Base-by-base conservation (phyloP, 495 filamentous ascomycete species). In the Cladorrhinum samala region DNA sequence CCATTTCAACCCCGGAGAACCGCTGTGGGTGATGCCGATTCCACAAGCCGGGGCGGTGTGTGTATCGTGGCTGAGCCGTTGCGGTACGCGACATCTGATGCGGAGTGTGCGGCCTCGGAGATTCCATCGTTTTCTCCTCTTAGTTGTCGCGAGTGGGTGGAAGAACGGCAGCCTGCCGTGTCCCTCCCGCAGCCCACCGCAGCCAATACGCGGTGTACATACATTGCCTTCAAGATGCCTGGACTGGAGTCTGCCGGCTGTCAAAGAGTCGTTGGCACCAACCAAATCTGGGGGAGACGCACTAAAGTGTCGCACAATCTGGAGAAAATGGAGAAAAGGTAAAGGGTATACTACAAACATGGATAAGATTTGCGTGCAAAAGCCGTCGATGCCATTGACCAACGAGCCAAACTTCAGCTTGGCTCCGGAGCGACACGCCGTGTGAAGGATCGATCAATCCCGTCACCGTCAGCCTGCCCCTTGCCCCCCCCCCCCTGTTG, bases 61-160 rank as follows among this genome's bases (percentile, higher is more conserved):
- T 63, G 56, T 55, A 51, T 41, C 54, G 63, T 64, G 65, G 65
- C 65, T 68, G 58, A 65, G 63, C 46, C 33, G 46, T 33, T 41
- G 48, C 25, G 41, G 39, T 45, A 49, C 46, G 14, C 23, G 24
- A 33, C 27, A 30, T 54, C 58, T 56, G 58, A 61, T 62, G 64
- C 58, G n/a, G n/a, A n/a, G n/a, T n/a, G n/a, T n/a, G n/a, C n/a
- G n/a, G 46, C 53, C 36, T 46, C 40, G 52, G 50, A 42, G 36
- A 20, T 48, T 37, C 45, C 45, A 25, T 25, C 13, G 16, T 24
- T 53, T 46, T 49, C 38, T 53, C 21, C 41, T 51, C 18, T 49
- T 53, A 21, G 40, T 5, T 33, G 27, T 33, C 5, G 5, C 5
- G 5, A 33, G 27, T 33, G n/a, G n/a, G n/a, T n/a, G n/a, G n/a